Evolutionary conservation across 2,329 filamentous ascomycete genomes (phyloP), one percentile per base, ranked within the genome.

Genomic region (Epichloe gansuensis): DNA sequence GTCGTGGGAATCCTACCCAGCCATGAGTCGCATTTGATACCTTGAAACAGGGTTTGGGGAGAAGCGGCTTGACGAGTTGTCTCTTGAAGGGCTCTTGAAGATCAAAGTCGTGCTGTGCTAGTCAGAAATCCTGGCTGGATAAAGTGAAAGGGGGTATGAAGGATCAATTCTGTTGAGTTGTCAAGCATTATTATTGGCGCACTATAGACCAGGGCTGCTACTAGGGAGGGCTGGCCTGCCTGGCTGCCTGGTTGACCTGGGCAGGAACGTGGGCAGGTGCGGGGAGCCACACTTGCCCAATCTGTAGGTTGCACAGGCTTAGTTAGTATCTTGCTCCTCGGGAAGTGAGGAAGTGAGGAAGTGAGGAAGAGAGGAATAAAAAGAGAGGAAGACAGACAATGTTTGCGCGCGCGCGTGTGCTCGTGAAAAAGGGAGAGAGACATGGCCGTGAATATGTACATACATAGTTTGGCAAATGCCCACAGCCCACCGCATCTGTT

Each of bases 191-290:
- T 31, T 31, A 11, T 31, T 31, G 27, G 27, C 27, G 27, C 27
- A 11, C 27, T 31, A 31, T 31, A 31, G 27, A 11, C 27, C 27
- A 11, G 27, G 27, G 17, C 17, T 21, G 17, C 27, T 27, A 2
- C 8, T 27, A 8, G 27, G 7, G 27, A 7, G 7, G 27, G 2
- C 27, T 27, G 27, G 27, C 27, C 27, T 31, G 8, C 27, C 27
- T 31, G 27, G 27, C 27, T 8, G 27, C 27, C 27, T 31, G 27
- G 27, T 9, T 31, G 43, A 15, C 43, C 43, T 23, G 43, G 43
- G 43, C 35, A 35, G 49, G 21, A 45, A 46, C 41, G 41, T 46
- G 49, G 49, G 35, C 49, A 51, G 41, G 49, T 46, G 49, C 42
- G 42, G 40, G 42, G 49, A 34, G 42, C 39, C 49, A 46, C 42